Base-by-base conservation (phyloP, 441 rosid genomes). In the Populus hybrid region DNA sequence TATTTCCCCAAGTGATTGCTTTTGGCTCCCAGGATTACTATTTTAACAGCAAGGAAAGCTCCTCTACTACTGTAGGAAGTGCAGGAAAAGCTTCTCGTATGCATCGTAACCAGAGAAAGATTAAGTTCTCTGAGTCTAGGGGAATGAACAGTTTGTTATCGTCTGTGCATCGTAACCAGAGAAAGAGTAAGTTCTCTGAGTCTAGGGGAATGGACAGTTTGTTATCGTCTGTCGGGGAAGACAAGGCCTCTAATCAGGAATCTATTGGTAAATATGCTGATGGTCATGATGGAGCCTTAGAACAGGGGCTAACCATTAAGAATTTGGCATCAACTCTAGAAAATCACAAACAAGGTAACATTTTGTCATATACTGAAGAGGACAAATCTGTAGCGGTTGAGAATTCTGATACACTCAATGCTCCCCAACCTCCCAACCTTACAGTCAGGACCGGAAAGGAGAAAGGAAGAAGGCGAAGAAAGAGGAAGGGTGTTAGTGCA, bases 391-490 rank as follows among this genome's bases (percentile, higher is more conserved):
- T 28, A 33, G 86, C 71, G n/a, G 81, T 77, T 69, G 89, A 79
- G 83, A 81, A 79, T 72, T 78, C 82, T 76, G 74, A 82, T 71
- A 21, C 61, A 3, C 76, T 71, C 61, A 92, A 86, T 83, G 81
- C 85, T 71, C 75, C 89, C 45, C 90, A 87, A 78, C 84, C 88
- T 65, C 66, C 73, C 78, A 87, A 84, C 73, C 97, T 95, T 73
- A 87, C 89, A 0, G 84, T 95, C 71, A 88, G 85, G 82, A 87
- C 78, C 9, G 85, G 86, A 61, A 91, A 86, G 84, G 98, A 91
- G 74, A 92, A 86, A 76, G 90, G 92, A 75, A 90, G 89, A 71
- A 82, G 91, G 82, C 89, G 97, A 72, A 90, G 92, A 82, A 95
- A 86, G 90, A 89, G 93, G 79, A 95, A 86, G 86, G 93, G 89